Evolutionary conservation across 768 basidiomycete species (phyloP).

Genomic region (Cantharellus anzutake): DNA sequence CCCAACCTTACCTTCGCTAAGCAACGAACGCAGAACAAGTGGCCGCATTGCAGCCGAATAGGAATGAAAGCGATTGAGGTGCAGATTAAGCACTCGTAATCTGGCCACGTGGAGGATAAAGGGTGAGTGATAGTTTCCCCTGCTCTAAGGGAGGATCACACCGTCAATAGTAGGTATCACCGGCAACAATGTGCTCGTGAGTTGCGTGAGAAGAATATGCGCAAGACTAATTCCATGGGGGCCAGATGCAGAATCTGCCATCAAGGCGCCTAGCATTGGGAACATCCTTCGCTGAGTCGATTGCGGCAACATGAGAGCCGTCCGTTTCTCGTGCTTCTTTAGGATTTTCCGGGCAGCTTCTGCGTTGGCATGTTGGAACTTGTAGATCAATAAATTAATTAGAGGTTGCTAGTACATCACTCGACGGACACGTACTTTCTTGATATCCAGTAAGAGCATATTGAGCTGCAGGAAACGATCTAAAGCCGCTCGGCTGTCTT

Average conservation of each 20-base stretch:
- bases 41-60: slow-evolving; percentile 60
- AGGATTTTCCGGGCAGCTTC: slow-evolving; percentile 86
- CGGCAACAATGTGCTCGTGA: slow-evolving; percentile 67
- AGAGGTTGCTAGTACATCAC: neutral
- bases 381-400: neutral
- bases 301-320: slow-evolving; percentile 48
- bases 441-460: slow-evolving; percentile 20
- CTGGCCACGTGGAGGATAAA: slow-evolving; percentile 4
- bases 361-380: slow-evolving; percentile 70
- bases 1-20: neutral
- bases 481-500: slow-evolving; percentile 38
- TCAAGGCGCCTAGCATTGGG: slow-evolving; percentile 2
- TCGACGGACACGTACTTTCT: slow-evolving; percentile 1
- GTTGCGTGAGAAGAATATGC: slow-evolving; percentile 55
- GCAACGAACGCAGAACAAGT: slow-evolving; percentile 27
- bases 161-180: slow-evolving; percentile 58
- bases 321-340: slow-evolving; percentile 87
- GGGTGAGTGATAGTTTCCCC: too few species aligned
- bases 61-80: slow-evolving; percentile 86
- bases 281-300: neutral
- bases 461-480: slow-evolving; percentile 61
- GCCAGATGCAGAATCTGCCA: slow-evolving; percentile 1
- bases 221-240: slow-evolving; percentile 26
- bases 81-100: slow-evolving; percentile 80
- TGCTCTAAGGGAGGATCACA: neutral